Conservation (phyloP, 2,329 filamentous ascomycete genomes). For the Diaporthe sp. region DNA sequence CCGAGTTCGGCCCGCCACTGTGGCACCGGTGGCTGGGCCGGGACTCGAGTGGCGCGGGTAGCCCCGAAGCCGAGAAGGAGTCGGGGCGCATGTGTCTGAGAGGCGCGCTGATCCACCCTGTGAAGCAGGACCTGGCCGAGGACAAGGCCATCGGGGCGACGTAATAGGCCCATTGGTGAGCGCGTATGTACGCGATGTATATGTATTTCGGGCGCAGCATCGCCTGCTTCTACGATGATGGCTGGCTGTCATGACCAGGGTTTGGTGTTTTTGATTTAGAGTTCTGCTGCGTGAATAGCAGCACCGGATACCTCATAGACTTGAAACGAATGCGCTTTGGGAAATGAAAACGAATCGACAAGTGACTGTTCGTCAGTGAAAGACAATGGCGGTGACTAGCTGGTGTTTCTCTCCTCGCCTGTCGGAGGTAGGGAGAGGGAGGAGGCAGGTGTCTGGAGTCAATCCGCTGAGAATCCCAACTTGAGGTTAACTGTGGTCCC, state of each 20-base stretch:
- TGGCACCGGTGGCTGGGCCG: conserved; percentile 76
- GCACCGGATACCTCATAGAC: conserved; percentile 32
- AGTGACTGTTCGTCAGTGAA: not conserved
- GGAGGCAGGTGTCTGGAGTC: not conserved
- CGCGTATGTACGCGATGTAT: not conserved
- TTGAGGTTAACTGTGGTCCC: not conserved
- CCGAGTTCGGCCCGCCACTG: conserved; percentile 68
- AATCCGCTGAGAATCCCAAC: not conserved
- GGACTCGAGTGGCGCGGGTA: conserved; percentile 69
- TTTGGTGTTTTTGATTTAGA: conserved; percentile 21
- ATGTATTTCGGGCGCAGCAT: not conserved
- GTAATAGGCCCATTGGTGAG: conserved; percentile 4
- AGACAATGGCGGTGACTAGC: not conserved
- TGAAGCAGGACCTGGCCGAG: conserved; percentile 61
- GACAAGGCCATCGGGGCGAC: conserved; percentile 41
- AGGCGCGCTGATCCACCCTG: conserved; percentile 75
- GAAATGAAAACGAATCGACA: conserved; percentile 7
- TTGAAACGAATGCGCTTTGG: conserved; percentile 20
- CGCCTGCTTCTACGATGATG: conserved; percentile 19
- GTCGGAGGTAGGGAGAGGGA: not conserved
- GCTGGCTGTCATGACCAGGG: conserved; percentile 5
- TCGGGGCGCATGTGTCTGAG: conserved; percentile 73
- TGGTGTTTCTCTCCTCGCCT: too few relatives aligned
- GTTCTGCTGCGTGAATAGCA: conserved; percentile 3
- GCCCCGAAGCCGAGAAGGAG: conserved; percentile 54